Conservation (phyloP, 2,329 filamentous ascomycete species). For the Alternaria burnsii region DNA sequence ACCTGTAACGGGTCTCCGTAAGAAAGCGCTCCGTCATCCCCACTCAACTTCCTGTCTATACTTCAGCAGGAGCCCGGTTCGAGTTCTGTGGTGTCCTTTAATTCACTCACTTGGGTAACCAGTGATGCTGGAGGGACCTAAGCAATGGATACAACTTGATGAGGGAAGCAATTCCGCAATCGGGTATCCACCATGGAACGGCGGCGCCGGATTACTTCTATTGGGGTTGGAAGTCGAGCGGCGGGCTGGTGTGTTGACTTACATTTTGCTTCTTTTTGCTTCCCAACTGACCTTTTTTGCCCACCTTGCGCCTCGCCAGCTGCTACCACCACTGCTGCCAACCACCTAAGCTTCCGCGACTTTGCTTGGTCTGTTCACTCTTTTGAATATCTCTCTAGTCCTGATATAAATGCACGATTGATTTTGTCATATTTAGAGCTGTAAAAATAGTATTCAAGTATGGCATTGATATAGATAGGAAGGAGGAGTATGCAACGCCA, state of each 20-base stretch:
- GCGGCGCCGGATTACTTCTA: slow-evolving; percentile 53
- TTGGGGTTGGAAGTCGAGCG: slow-evolving; percentile 46
- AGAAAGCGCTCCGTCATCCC: slow-evolving; percentile 49
- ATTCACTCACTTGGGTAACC: slow-evolving; percentile 52
- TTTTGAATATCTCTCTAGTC: background rate
- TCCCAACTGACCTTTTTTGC: background rate
- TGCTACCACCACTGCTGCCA: background rate
- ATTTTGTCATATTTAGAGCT: background rate
- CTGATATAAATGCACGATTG: background rate
- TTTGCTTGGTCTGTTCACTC: background rate
- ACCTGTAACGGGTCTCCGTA: slow-evolving; percentile 49
- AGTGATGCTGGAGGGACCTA: slow-evolving; percentile 53
- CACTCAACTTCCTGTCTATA: slow-evolving; percentile 38
- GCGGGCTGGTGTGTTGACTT: slow-evolving; percentile 50
- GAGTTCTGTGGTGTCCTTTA: slow-evolving; percentile 52
- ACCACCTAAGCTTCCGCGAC: background rate
- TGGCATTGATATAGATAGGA: background rate
- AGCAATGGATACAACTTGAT: slow-evolving; percentile 54
- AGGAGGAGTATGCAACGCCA: background rate
- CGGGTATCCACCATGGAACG: slow-evolving; percentile 52
- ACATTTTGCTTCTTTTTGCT: slow-evolving; percentile 38
- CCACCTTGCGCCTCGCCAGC: background rate
- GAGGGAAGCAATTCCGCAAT: slow-evolving; percentile 56
- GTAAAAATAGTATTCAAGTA: background rate
- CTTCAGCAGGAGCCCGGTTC: slow-evolving; percentile 53